Percentiles rank a stretch among this genome's conserved stretches.
Evolutionary conservation across 805 yeast genomes (phyloP).

Genomic region (Metschnikowia santaceciliae): DNA sequence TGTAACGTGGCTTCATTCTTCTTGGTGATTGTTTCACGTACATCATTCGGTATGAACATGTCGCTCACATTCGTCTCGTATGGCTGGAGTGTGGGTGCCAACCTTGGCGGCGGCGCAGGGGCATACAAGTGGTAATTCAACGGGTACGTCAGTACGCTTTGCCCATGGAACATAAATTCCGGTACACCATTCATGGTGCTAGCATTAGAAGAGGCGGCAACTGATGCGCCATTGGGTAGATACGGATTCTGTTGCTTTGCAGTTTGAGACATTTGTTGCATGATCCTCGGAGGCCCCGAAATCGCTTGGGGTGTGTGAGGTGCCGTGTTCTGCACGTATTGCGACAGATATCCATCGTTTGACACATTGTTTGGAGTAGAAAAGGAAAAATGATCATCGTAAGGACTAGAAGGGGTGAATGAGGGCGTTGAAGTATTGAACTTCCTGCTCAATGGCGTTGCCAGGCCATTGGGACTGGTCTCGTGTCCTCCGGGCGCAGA

Average conservation of each 20-base stretch:
- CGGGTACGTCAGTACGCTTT: slow-evolving; percentile 35
- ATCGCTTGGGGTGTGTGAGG: slow-evolving; percentile 10
- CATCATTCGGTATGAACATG: slow-evolving; percentile 66
- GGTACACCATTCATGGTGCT: slow-evolving; percentile 5
- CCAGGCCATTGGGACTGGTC: slow-evolving; percentile 10
- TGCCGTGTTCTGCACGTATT: slow-evolving; percentile 12
- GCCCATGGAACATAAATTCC: slow-evolving; percentile 16
- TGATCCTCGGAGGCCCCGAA: slow-evolving; percentile 6
- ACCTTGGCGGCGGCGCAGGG: slow-evolving; percentile 79
- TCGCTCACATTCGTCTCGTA: slow-evolving; percentile 68
- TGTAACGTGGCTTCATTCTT: slow-evolving; percentile 81
- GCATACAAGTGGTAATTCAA: slow-evolving; percentile 85
- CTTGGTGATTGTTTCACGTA: slow-evolving; percentile 66
- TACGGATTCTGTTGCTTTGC: slow-evolving; percentile 23
- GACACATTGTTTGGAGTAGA: slow-evolving; percentile 1
- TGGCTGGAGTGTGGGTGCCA: slow-evolving; percentile 54
- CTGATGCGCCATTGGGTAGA: slow-evolving; percentile 13
- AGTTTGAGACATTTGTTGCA: slow-evolving; percentile 13
- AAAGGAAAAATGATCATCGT: slow-evolving; percentile 9
- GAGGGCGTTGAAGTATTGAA: slow-evolving; percentile 40
- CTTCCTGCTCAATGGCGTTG: slow-evolving; percentile 16
- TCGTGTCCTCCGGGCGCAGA: slow-evolving; percentile 6
- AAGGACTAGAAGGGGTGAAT: slow-evolving; percentile 31
- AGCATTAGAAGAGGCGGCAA: slow-evolving; percentile 9
- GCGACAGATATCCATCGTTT: slow-evolving; percentile 7